Conservation (phyloP, 129 eudicot genomes). For the Pittosporum tobira region DNA sequence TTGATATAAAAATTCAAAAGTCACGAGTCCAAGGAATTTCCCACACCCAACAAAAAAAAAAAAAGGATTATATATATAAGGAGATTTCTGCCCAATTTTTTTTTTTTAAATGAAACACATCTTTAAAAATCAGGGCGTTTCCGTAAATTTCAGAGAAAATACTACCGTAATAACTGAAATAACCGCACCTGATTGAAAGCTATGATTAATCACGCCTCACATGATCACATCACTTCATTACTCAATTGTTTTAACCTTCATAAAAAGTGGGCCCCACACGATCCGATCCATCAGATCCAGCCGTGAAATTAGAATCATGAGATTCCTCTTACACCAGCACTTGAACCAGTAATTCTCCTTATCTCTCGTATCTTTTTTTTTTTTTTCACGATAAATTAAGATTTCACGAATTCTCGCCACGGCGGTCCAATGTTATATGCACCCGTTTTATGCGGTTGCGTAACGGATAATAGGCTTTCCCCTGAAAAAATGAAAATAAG, state of each 20-base stretch:
- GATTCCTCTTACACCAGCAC: conserved; percentile 21
- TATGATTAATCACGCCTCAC: conserved; percentile 22
- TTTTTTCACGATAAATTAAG: not conserved
- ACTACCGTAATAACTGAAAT: not conserved
- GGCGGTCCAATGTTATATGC: conserved; percentile 4
- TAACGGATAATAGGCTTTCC: conserved; percentile 32
- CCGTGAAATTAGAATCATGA: conserved; percentile 34
- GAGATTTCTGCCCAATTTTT: too few relatives aligned
- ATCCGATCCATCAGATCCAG: conserved; percentile 33
- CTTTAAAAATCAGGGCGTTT: too few relatives aligned
- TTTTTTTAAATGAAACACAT: too few relatives aligned
- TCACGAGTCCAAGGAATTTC: too few relatives aligned
- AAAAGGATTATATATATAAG: too few relatives aligned
- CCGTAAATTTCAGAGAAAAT: too few relatives aligned
- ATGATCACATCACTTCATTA: conserved; percentile 14
- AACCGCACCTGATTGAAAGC: conserved; percentile 23
- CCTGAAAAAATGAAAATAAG: too few relatives aligned
- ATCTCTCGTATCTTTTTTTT: not conserved
- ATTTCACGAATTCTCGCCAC: not conserved
- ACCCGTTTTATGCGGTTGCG: conserved; percentile 53
- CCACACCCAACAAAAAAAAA: too few relatives aligned
- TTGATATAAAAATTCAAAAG: too few relatives aligned
- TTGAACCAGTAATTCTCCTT: not conserved
- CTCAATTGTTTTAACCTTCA: not conserved
- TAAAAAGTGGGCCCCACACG: conserved; percentile 20